These are phyloP conservation scores for Cucurbita ficifolia DNA, from an alignment of 306 rosid genomes.

Conservation along the genomic window DNA sequence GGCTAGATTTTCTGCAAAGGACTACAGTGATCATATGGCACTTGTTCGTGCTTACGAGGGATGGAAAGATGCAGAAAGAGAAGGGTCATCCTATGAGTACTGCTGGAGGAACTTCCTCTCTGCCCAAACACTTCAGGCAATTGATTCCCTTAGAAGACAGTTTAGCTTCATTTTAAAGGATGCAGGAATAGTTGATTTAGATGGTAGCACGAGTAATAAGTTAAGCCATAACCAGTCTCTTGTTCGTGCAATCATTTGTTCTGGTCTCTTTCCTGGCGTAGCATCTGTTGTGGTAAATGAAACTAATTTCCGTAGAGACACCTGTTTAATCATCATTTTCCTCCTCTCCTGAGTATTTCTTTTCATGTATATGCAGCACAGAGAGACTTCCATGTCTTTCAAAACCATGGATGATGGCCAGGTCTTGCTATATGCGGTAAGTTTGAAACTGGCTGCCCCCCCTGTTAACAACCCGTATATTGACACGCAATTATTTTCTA, in stretches of 20 bases:
- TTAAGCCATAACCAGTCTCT: conserved; percentile 83
- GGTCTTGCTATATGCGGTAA: conserved; percentile 80
- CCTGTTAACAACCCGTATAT: too few relatives aligned
- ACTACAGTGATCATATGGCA: conserved; percentile 98
- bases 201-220: conserved; percentile 52
- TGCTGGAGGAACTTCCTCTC: conserved; percentile 99
- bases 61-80: conserved; percentile 99
- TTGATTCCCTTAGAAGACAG: conserved; percentile 88
- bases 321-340: background rate
- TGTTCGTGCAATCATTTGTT: conserved; percentile 84
- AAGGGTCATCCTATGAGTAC: conserved; percentile 93
- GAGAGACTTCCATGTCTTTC: conserved; percentile 98
- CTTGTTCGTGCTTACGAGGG: conserved; percentile 99
- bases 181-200: conserved; percentile 66
- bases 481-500: too few relatives aligned
- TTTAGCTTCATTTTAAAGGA: conserved; percentile 79
- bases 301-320: conserved; percentile 8
- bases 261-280: conserved; percentile 94
- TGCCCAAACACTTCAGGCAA: conserved; percentile 95
- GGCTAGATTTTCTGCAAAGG: conserved; percentile 94
- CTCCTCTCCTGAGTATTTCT: conserved; percentile 6
- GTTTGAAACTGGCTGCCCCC: background rate
- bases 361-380: conserved; percentile 48
- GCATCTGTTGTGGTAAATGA: conserved; percentile 83
- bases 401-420: conserved; percentile 96